These are phyloP conservation scores for Nemania abortiva DNA, from an alignment of 2,329 filamentous ascomycete species.

Conservation along the genomic window DNA sequence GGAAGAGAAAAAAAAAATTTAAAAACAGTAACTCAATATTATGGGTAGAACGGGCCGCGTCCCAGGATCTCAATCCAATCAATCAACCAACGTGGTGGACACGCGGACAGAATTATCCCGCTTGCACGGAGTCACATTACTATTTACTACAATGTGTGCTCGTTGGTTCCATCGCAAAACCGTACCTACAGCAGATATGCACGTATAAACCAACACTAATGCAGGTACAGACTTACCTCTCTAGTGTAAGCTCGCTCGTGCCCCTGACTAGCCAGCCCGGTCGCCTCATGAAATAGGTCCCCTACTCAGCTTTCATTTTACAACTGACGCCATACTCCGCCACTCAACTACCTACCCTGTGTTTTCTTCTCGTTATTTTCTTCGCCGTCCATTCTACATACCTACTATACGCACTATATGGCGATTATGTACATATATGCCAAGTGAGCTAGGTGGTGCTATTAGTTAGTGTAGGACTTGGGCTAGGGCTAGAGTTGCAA, in stretches of 20 bases:
- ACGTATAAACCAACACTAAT: slow-evolving; percentile 23
- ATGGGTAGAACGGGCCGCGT: not conserved
- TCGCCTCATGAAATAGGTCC: not conserved
- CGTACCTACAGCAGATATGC: not conserved
- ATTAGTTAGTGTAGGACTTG: no score
- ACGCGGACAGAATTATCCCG: slow-evolving; percentile 18
- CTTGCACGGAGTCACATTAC: not conserved
- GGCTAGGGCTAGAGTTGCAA: no score
- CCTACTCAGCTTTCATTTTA: slow-evolving; percentile 34
- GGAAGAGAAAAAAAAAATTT: not conserved
- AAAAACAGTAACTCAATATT: not conserved
- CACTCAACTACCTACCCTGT: slow-evolving; percentile 5
- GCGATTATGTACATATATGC: no score
- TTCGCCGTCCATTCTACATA: not conserved
- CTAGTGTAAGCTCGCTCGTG: slow-evolving; percentile 4
- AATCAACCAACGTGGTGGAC: not conserved
- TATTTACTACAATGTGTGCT: not conserved
- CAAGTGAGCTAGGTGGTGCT: no score
- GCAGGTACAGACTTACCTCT: slow-evolving; percentile 27
- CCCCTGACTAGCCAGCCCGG: slow-evolving; percentile 26
- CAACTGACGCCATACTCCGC: slow-evolving; percentile 27
- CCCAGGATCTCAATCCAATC: not conserved
- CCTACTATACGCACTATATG: no score
- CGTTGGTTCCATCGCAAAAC: slow-evolving; percentile 2
- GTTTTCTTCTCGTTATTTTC: not conserved